These are phyloP conservation scores for Nephelium lappaceum DNA, from an alignment of 345 rosid genomes.

Conservation along the genomic window DNA sequence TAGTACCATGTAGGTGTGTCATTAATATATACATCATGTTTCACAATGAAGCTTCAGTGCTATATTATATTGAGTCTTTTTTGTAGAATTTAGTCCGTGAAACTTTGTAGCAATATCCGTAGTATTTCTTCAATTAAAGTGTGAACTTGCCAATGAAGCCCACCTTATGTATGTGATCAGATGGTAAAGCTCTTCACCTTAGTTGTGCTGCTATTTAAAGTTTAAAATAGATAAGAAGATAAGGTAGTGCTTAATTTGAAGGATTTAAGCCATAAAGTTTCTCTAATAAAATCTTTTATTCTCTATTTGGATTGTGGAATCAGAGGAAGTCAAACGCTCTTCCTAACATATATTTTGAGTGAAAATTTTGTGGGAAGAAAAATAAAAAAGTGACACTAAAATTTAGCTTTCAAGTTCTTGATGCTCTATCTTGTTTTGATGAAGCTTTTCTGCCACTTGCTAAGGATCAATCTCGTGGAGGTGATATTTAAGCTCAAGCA, in stretches of 20 bases:
- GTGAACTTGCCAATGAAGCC: background rate
- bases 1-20: background rate
- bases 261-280: background rate
- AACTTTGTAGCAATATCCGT: background rate
- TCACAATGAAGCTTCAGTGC: background rate
- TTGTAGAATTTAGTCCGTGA: background rate
- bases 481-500: constrained; percentile 93
- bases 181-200: background rate
- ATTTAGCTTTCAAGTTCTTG: constrained; percentile 63
- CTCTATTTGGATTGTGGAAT: background rate
- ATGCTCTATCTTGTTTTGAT: constrained; percentile 93
- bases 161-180: background rate
- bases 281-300: background rate
- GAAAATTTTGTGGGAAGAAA: background rate
- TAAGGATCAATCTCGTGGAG: constrained; percentile 95
- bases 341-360: background rate
- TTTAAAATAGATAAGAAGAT: background rate
- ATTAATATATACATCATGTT: background rate
- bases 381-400: background rate
- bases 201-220: background rate
- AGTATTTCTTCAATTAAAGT: background rate
- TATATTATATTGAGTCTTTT: background rate
- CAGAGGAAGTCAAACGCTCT: too few relatives aligned
- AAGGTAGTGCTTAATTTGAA: background rate
- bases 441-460: constrained; percentile 97